Base-by-base conservation (phyloP, 768 basidiomycete species). In the Pseudohyphozyma bogoriensis region DNA sequence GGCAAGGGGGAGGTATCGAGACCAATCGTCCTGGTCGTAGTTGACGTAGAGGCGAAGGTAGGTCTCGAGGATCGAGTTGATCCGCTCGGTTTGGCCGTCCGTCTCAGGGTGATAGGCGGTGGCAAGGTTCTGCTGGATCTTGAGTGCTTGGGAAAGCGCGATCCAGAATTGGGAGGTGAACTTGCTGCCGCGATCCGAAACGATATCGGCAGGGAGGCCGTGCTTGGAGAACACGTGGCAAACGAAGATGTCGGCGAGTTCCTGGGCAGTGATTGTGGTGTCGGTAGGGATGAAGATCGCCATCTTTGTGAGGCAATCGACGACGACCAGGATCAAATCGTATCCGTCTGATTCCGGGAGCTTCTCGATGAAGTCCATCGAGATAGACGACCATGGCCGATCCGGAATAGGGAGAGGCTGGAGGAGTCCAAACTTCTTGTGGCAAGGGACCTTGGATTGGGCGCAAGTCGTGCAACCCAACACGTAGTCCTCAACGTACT, bases 91-190 rank as follows among this genome's bases (percentile, higher is more conserved):
- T 45, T 77, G 75, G 0, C 78, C 76, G 56, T 78, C 74, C 2
- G 74, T 74, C 52, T 77, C 73, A 0, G 78, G 79, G 56, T 79
- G 79, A 51, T 74, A 79, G 1, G 77, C 78, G 0, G 78, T 79
- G 10, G 72, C 74, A 0, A 74, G 62, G 36, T 72, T 73, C 2
- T 54, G 51, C 18, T 74, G 51, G 44, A 79, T 76, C 5, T 36
- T 13, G 1, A 59, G 50, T 0, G 47, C 29, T 2, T 32, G 2
- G 0, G 7, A 24, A 18, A 64, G 22, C 4, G 36, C 20, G 18
- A 4, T 54, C 49, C 47, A 55, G 49, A 55, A 62, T 1, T 16
- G 2, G 2, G 69, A 65, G 31, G 39, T 60, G 63, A 74, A 74
- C 35, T 47, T 59, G 24, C 64, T 31, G 18, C 71, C 73, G 2